Percentiles rank a stretch among this genome's conserved stretches.
Evolutionary conservation across 2,329 filamentous ascomycete species (phyloP).

Genomic region (Cytospora leucostoma): DNA sequence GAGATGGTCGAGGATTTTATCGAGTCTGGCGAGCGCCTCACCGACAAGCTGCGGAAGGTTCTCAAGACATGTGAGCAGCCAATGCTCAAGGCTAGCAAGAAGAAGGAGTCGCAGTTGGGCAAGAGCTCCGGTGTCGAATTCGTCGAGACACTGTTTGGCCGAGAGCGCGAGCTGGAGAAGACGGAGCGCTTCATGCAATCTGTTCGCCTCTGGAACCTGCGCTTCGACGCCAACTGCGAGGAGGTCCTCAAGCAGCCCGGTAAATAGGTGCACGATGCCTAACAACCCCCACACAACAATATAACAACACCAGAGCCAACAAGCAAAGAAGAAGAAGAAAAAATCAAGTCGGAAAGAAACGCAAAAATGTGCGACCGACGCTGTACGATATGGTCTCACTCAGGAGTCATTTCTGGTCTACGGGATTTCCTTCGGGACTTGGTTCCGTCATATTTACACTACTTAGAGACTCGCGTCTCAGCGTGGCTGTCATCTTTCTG

Average conservation of each 20-base stretch:
- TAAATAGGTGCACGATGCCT: constrained; percentile 42
- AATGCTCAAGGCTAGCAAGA: constrained; percentile 89
- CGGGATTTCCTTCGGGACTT: constrained; percentile 21
- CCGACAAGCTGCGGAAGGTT: constrained; percentile 79
- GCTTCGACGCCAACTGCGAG: constrained; percentile 95
- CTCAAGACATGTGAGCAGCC: constrained; percentile 90
- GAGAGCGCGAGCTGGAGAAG: constrained; percentile 83
- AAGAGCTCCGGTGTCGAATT: constrained; percentile 94
- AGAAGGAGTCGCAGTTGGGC: constrained; percentile 75
- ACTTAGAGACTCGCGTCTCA: constrained; percentile 26
- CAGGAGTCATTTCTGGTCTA: constrained; percentile 4
- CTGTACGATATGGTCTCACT: constrained; percentile 25
- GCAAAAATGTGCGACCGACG: background rate
- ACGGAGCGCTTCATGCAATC: constrained; percentile 93
- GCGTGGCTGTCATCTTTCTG: constrained; percentile 27
- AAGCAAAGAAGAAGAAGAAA: background rate
- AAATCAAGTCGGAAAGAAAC: constrained; percentile 6
- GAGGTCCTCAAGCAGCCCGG: constrained; percentile 72
- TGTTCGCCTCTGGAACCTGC: constrained; percentile 85
- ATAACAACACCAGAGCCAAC: background rate
- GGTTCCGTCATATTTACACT: constrained; percentile 21
- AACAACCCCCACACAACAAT: background rate
- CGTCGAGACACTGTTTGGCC: constrained; percentile 92
- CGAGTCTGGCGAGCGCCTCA: constrained; percentile 82
- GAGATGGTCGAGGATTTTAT: constrained; percentile 91